phyloP scores from a whole-genome alignment of 139 green algal species.

The Spirogloea muscicola region DNA sequence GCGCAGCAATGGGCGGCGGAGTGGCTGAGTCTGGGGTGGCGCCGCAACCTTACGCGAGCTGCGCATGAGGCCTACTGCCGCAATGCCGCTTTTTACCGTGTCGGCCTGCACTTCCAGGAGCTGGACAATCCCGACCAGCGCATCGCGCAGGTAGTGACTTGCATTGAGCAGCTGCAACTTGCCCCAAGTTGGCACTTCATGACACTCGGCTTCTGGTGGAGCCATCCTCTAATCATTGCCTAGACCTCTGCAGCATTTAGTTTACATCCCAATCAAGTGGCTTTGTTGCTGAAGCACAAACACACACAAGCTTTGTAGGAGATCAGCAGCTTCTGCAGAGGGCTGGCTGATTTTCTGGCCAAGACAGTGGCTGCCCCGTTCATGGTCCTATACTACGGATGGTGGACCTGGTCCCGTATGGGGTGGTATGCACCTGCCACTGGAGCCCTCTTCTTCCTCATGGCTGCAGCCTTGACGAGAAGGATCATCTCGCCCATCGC shows the following conservation, averaged over 20 bases:
- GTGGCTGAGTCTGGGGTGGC: background rate
- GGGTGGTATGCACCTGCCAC: background rate
- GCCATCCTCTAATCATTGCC: background rate
- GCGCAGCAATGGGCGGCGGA: background rate
- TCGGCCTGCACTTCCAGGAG: background rate
- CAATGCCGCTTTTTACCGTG: background rate
- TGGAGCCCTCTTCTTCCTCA: slow-evolving; percentile 16
- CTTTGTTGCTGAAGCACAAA: background rate
- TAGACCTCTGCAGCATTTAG: background rate
- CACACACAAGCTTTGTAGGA: background rate
- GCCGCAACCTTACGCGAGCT: background rate
- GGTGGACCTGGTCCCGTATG: background rate
- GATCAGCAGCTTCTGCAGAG: slow-evolving; percentile 19
- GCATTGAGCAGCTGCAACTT: no score
- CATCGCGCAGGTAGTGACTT: slow-evolving; percentile 1
- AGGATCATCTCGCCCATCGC: slow-evolving; percentile 53
- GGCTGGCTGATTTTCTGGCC: slow-evolving; percentile 2
- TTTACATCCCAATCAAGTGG: background rate
- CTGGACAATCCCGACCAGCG: slow-evolving; percentile 24
- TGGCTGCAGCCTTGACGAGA: background rate
- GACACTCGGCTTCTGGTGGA: no score
- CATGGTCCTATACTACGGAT: slow-evolving; percentile 9
- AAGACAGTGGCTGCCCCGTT: slow-evolving; percentile 5
- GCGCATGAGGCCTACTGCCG: background rate
- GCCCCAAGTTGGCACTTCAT: no score